Base-by-base conservation (phyloP, 441 rosid species). In the Geranium incanum region DNA sequence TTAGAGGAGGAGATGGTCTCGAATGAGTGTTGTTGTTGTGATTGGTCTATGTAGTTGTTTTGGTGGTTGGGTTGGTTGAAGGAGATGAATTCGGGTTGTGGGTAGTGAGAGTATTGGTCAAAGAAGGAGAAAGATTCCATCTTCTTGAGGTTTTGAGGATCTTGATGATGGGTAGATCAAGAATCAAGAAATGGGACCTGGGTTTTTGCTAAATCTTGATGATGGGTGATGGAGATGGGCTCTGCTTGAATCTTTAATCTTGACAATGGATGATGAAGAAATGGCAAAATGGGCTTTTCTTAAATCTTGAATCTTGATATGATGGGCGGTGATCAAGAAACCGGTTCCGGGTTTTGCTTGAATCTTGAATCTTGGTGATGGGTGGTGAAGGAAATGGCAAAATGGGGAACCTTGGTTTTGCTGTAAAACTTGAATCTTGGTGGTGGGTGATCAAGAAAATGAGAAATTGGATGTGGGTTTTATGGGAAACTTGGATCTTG, bases 51-150 rank as follows among this genome's bases (percentile, higher is more conserved):
- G 33, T 23, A 23, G 33, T 23, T 23, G 0, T 84, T 80, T 78
- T 85, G 79, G 11, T 86, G 78, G 64, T 76, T 76, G 66, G 80
- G 65, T 38, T 78, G 80, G 73, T 43, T 13, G 37, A n/a, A 15
- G 18, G 38, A 55, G 52, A 15, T 1, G 19, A 55, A 55, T 4
- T 39, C 45, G 0, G 8, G 45, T 39, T 39, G 8, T 39, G 45
- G 45, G 8, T 39, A 39, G 9, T 39, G 45, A 39, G 45, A 39
- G 5, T 55, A 55, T 7, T 55, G 16, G 62, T 55, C 62, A 5
- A n/a, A 55, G 18, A n/a, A 15, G 16, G 62, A 15, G 62, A 55
- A 55, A 55, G 62, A 16, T 6, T 55, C 62, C 62, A 55, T 48
- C 12, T 48, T 50, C 3, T 55, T n/a, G 11, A 9, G n/a, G 55